Conservation (phyloP, 1,284 basidiomycete genomes). For the Cutaneotrichosporon mucoides region DNA sequence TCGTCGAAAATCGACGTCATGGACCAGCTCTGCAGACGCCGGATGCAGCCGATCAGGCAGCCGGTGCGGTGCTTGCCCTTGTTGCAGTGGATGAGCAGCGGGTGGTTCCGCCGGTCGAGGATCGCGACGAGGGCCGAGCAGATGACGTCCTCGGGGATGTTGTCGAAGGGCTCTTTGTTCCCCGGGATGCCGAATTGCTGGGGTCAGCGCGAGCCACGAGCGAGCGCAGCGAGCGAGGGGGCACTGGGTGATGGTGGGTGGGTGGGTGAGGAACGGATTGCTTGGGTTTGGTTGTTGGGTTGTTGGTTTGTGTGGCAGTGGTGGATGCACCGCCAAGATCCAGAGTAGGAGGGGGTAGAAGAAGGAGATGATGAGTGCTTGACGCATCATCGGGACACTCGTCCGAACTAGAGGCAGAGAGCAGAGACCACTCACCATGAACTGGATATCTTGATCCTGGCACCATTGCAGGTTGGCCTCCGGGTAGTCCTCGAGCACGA, state of each 20-base stretch:
- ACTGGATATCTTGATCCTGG: constrained; percentile 45
- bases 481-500: constrained; percentile 57
- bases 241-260: no score
- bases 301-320: no score
- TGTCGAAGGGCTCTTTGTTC: constrained; percentile 55
- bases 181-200: constrained; percentile 57
- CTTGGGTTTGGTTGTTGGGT: no score
- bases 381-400: neutral
- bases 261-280: no score
- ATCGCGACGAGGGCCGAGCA: constrained; percentile 54
- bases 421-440: constrained; percentile 31
- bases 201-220: neutral
- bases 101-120: constrained; percentile 56
- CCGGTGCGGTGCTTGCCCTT: constrained; percentile 60
- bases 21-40: constrained; percentile 55
- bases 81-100: constrained; percentile 58
- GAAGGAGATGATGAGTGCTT: no score
- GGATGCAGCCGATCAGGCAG: constrained; percentile 56
- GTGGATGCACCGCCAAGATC: no score
- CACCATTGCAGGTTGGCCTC: constrained; percentile 53
- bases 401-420: no score
- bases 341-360: no score
- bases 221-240: no score
- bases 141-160: constrained; percentile 56
- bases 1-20: constrained; percentile 57